Evolutionary conservation across 306 rosid genomes (phyloP).

Genomic region (Lotus japonicus): DNA sequence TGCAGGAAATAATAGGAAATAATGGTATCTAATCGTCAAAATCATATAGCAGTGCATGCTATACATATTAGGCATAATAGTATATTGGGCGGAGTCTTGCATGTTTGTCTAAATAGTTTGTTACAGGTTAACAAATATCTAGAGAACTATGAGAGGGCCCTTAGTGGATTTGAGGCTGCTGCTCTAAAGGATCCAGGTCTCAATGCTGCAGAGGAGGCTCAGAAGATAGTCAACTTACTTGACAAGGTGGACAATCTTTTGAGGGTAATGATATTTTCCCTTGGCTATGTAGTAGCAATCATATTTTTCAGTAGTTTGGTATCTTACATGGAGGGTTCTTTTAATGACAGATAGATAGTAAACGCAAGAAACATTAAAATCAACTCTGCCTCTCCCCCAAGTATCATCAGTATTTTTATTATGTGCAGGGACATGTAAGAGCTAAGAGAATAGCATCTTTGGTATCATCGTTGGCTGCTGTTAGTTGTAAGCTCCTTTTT

Average conservation of each 20-base stretch:
- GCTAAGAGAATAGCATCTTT: slow-evolving; percentile 51
- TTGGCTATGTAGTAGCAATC: slow-evolving; percentile 6
- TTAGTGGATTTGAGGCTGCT: slow-evolving; percentile 93
- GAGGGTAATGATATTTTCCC: slow-evolving; percentile 48
- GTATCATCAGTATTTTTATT: background rate
- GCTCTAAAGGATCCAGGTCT: slow-evolving; percentile 92
- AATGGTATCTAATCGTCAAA: background rate
- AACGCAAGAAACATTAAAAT: background rate
- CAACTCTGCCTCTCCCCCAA: slow-evolving; percentile 11
- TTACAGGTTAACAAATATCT: slow-evolving; percentile 75
- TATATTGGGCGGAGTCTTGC: background rate
- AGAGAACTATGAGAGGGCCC: slow-evolving; percentile 92
- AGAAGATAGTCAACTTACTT: slow-evolving; percentile 76
- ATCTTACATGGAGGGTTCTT: slow-evolving; percentile 19
- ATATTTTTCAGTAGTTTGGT: slow-evolving; percentile 7
- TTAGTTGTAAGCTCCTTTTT: slow-evolving; percentile 51
- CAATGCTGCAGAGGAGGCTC: slow-evolving; percentile 69
- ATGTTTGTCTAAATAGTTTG: slow-evolving; percentile 13
- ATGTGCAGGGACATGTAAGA: slow-evolving; percentile 59
- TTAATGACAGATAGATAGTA: slow-evolving; percentile 5
- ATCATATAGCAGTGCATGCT: background rate
- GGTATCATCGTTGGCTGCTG: slow-evolving; percentile 51
- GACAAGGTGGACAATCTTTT: slow-evolving; percentile 71
- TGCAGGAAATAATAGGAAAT: background rate
- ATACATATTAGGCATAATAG: background rate